Evolutionary conservation across 1,284 basidiomycete genomes (phyloP).

Genomic region (Ustilago cynodontis): DNA sequence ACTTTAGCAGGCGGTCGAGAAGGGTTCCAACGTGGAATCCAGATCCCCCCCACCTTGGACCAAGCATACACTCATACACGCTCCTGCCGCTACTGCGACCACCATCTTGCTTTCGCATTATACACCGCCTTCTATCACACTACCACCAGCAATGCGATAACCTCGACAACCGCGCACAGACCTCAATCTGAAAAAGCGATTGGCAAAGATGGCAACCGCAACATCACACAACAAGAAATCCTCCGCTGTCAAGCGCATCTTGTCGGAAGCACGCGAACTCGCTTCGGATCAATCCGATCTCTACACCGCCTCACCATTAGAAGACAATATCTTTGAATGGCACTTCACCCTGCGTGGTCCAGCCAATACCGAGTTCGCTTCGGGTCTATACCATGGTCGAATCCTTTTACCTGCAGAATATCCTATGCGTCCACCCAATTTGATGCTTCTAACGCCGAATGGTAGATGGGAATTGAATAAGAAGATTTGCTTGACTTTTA

Average conservation of each 20-base stretch:
- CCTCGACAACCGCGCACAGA: background rate
- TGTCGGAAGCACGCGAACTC: constrained; percentile 93
- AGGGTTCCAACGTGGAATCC: background rate
- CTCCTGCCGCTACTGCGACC: background rate
- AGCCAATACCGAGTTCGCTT: constrained; percentile 64
- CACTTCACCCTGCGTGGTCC: constrained; percentile 95
- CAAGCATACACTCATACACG: too few relatives aligned
- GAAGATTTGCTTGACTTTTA: constrained; percentile 76
- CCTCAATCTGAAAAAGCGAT: too few relatives aligned
- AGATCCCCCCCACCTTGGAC: too few relatives aligned
- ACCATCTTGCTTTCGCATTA: too few relatives aligned
- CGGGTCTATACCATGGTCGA: constrained; percentile 84
- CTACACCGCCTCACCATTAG: constrained; percentile 86
- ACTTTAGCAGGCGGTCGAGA: background rate
- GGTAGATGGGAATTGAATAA: constrained; percentile 94
- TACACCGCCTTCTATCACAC: too few relatives aligned
- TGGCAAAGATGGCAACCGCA: constrained; percentile 35
- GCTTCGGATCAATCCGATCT: constrained; percentile 83
- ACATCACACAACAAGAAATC: constrained; percentile 69
- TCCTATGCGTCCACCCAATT: constrained; percentile 91
- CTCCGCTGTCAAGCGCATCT: constrained; percentile 93
- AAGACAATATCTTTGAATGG: constrained; percentile 79
- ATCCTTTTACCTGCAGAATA: constrained; percentile 91
- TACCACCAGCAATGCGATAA: background rate
- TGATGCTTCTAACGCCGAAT: constrained; percentile 94